A percentile compares a stretch with the other conserved stretches of the same genome.
phyloP scores from a whole-genome alignment of 345 rosid genomes.

The Aurinia saxatilis region DNA sequence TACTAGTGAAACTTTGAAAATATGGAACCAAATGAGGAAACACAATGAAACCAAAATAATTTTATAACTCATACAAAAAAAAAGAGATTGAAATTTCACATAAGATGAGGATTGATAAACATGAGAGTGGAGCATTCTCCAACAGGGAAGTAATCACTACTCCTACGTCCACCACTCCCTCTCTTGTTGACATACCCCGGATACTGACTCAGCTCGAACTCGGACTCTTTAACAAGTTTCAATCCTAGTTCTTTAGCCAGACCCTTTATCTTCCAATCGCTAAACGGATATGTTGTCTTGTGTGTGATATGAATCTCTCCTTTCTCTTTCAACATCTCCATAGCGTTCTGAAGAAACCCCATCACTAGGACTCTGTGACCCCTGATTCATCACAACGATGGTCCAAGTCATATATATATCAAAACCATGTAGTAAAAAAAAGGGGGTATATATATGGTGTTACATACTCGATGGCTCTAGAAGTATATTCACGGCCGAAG shows the following conservation, averaged over 20 bases:
- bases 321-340: constrained; percentile 27
- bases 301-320: constrained; percentile 62
- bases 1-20: not conserved
- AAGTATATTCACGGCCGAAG: constrained; percentile 16
- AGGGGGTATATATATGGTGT: not conserved
- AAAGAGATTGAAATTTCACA: not conserved
- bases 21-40: not conserved
- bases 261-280: constrained; percentile 30
- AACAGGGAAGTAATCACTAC: constrained; percentile 8
- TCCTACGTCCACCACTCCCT: constrained; percentile 37
- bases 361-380: constrained; percentile 29
- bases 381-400: not conserved
- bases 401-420: not conserved
- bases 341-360: constrained; percentile 43
- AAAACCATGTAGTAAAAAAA: not conserved
- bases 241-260: constrained; percentile 34
- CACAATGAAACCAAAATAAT: not conserved
- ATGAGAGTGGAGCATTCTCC: constrained; percentile 26
- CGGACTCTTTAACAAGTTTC: constrained; percentile 12
- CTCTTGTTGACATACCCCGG: constrained; percentile 47
- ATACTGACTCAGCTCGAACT: constrained; percentile 29
- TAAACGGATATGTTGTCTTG: constrained; percentile 43
- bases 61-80: not conserved
- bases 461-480: constrained; percentile 7
- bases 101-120: not conserved